phyloP scores from a whole-genome alignment of 176 grass and related monocot genomes.

The Bothriochloa decipiens region DNA sequence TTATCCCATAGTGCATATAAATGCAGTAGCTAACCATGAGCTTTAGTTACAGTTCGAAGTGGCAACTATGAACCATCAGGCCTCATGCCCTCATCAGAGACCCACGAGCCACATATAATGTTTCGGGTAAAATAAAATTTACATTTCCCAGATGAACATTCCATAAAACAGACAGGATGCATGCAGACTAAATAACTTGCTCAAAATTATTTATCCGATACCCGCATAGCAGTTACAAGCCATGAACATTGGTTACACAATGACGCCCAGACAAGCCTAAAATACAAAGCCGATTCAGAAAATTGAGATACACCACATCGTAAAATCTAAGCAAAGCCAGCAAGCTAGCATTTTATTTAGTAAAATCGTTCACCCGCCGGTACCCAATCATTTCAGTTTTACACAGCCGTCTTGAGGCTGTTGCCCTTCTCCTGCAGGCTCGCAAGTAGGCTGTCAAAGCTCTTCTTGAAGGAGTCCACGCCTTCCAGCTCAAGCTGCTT shows the following conservation, averaged over 20 bases:
- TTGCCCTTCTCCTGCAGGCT: conserved; percentile 87
- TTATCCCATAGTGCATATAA: neutral
- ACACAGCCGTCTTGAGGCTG: conserved; percentile 66
- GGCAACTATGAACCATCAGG: neutral
- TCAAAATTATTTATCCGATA: conserved; percentile 12
- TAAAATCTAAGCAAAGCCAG: conserved; percentile 37
- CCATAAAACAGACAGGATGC: neutral
- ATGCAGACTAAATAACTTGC: neutral
- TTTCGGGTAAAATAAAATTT: neutral
- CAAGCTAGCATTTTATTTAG: conserved; percentile 53
- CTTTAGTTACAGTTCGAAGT: neutral
- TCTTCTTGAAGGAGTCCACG: conserved; percentile 92
- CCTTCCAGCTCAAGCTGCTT: conserved; percentile 88
- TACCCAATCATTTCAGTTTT: conserved; percentile 32
- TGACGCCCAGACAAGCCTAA: conserved; percentile 3
- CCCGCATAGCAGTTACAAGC: conserved; percentile 41
- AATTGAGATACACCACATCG: conserved; percentile 29
- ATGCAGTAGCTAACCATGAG: neutral
- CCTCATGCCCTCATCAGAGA: neutral
- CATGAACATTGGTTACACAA: conserved; percentile 44
- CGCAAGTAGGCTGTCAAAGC: conserved; percentile 87
- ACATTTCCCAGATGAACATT: neutral
- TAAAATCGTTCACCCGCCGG: conserved; percentile 26
- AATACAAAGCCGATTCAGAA: conserved; percentile 54
- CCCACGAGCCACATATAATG: neutral